Base-by-base conservation (phyloP, 1,139 yeast genomes). In the Hyphopichia khmerensis region DNA sequence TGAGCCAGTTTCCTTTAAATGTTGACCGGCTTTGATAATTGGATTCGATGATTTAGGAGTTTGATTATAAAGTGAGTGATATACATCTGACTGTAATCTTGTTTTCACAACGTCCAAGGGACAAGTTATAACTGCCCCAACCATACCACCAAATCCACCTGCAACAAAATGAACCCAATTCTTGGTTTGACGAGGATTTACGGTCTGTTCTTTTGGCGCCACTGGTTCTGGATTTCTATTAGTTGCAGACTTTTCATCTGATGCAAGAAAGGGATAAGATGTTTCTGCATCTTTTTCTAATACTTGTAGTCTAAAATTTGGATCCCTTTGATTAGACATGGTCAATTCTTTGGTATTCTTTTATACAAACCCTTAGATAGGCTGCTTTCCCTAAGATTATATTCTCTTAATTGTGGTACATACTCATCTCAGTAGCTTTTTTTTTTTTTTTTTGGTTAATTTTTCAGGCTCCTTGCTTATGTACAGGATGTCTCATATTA, bases 161-260 rank as follows among this genome's bases (percentile, higher is more conserved):
- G 99, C 97, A n/a, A 91, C 87, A 60, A 91, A 93, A 65, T 91
- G 97, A 7, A 91, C 89, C 96, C 97, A 91, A 42, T 95, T 95
- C 52, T 79, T 80, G 2, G 84, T 80, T 51, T 48, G 61, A 40
- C 40, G 50, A 33, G 21, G 34, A 35, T 35, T 36, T 15, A 21
- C 19, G 19, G 39, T 19, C 37, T 42, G 38, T 15, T 37, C 36
- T n/a, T n/a, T n/a, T 32, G 24, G 38, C 36, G 49, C 64, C 40
- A 56, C 48, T 42, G 46, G 65, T 59, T 50, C 69, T 8, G 65
- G 58, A 48, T 61, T 57, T 52, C 74, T 62, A 44, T 66, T 56
- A 1, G 77, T 75, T 8, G 81, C 66, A 4, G 80, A 72, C 51
- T 79, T 80, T 56, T 86, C 95, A 61, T 85, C 93, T 35, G 87